Base-by-base conservation (phyloP, 768 basidiomycete species). In the Leccinum fibrillosum region DNA sequence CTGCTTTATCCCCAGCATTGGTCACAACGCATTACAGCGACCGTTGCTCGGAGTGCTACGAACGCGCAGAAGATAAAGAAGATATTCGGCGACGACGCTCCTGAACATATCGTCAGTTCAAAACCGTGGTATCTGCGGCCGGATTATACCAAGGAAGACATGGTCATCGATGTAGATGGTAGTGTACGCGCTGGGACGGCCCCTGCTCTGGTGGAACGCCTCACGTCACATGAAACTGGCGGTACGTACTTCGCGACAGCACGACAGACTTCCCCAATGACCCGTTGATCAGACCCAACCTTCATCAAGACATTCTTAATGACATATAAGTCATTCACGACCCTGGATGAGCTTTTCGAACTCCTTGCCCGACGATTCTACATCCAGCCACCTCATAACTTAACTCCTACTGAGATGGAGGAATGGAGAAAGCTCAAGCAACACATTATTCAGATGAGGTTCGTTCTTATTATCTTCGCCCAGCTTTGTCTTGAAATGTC, bases 281-380 rank as follows among this genome's bases (percentile, higher is more conserved):
- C 49, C 23, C 35, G 28, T 54, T 23, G 57, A 64, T 39, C 52
- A 89, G 90, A 97, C 72, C 81, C 86, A 1, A 82, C 83, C 7
- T 96, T 89, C 74, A 90, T 81, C 71, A 87, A 88, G 69, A 88
- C 94, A 1, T 98, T 98, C 82, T 75, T 98, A 62, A 88, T 97
- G 84, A 97, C 96, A 1, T 97, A 92, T 79, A 92, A 94, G 68
- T 94, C 93, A 1, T 98, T 98, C 73, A 92, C 91, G 15, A 87
- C 86, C 5, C 77, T 90, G 48, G 83, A 90, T 56, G 88, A 93
- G 50, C 76, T 98, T 9, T 88, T 96, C 55, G 86, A 93, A 57
- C 78, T 89, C 17, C 85, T 98, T 19, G 82, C 90, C 7, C 79
- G 82, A 47, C 86, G 96, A 17, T 98, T 94, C 75, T 79, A 81